Evolutionary conservation across 495 filamentous ascomycete species (phyloP), one percentile per base, ranked within the genome.

Genomic region (Penicillium antarcticum): DNA sequence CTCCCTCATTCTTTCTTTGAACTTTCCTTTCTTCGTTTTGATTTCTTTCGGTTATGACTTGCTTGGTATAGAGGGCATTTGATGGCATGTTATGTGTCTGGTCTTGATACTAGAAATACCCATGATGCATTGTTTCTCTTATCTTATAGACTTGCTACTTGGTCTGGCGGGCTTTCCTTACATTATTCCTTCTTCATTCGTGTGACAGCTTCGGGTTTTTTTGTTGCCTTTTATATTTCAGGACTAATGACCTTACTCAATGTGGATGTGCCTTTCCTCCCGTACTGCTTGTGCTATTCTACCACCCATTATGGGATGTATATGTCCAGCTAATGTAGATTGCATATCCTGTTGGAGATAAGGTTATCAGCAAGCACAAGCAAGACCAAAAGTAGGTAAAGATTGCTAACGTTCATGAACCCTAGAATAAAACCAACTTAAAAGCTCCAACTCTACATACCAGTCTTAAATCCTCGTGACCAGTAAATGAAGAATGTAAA

Each of bases 121-220:
- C 42, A 38, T 35, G n/a, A 18, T 42, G 35, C 29, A 26, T 38
- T 36, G 17, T 10, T 35, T 41, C 36, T 16, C 33, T 12, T 43
- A 43, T 12, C 33, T 12, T 43, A 47, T 60, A 58, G 52, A 58
- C 42, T 52, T 60, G 43, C 51, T 42, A 53, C 46, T 41, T 36
- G 51, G 48, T 56, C 8, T 44, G 10, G n/a, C 42, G 37, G n/a
- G 14, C 19, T 32, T 50, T 10, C 9, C 29, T 29, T 26, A 11
- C 0, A 31, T 55, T 4, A 5, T 42, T 11, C n/a, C 9, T 35
- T 36, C 6, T 21, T 37, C 26, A 8, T 5, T 34, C 17, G 18
- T 32, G 4, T 13, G 24, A 21, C 52, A 32, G 7, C 2, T 31
- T 38, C 36, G 17, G 26, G 18, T n/a, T 29, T 32, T 19, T 31